A percentile compares a stretch with the other conserved stretches of the same genome.
Conservation (phyloP, 2,329 filamentous ascomycete species). For the Trematosphaeria pertusa region DNA sequence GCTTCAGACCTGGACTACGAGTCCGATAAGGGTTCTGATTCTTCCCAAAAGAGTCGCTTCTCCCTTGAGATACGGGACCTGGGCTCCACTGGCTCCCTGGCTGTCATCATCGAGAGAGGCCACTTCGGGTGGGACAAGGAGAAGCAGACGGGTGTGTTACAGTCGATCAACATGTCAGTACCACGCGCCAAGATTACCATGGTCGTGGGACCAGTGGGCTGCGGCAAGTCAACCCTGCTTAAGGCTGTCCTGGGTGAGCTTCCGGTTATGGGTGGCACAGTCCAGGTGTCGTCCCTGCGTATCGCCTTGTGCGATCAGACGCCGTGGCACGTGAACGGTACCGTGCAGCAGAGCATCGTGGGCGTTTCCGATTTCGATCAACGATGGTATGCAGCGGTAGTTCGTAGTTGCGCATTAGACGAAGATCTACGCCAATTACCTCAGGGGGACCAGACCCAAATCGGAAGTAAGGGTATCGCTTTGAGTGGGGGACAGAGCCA, state of each 20-base stretch:
- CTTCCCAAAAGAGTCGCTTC: conserved; percentile 31
- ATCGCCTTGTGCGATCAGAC: conserved; percentile 49
- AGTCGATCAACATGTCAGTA: conserved; percentile 51
- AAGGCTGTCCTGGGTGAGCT: conserved; percentile 44
- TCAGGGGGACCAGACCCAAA: conserved; percentile 51
- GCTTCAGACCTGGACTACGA: conserved; percentile 26
- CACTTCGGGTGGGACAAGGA: conserved; percentile 57
- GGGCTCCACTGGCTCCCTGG: conserved; percentile 27
- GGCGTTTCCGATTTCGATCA: conserved; percentile 44
- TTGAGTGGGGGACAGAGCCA: conserved; percentile 62
- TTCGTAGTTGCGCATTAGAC: conserved; percentile 43
- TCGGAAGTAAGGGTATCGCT: conserved; percentile 59
- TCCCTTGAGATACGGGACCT: conserved; percentile 30
- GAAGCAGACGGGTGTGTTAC: conserved; percentile 46
- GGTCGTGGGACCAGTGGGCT: conserved; percentile 59
- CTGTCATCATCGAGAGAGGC: conserved; percentile 52
- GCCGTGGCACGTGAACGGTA: conserved; percentile 47
- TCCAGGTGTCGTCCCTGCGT: conserved; percentile 38
- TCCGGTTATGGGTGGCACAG: conserved; percentile 38
- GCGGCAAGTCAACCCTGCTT: conserved; percentile 60
- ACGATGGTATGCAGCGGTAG: conserved; percentile 46
- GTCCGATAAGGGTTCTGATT: conserved; percentile 34
- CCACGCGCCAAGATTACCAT: conserved; percentile 55
- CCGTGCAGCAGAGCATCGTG: conserved; percentile 48
- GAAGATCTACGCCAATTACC: conserved; percentile 43